These are phyloP conservation scores for Salix udensis DNA, from an alignment of 345 rosid genomes.

Conservation along the genomic window DNA sequence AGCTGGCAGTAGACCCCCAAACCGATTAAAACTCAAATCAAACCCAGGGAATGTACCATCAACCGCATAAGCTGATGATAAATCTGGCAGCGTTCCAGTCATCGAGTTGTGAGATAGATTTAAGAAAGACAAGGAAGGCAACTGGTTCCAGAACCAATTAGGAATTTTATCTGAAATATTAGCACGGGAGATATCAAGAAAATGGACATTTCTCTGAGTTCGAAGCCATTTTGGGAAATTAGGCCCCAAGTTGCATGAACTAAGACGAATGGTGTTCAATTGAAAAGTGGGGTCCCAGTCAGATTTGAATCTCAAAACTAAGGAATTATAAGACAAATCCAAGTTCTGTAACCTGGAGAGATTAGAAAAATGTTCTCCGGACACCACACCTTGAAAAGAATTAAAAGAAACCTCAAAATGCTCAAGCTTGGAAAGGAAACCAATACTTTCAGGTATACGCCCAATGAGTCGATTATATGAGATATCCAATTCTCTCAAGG, in stretches of 20 bases:
- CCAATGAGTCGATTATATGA: conserved; percentile 6
- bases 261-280: not conserved
- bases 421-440: conserved; percentile 7
- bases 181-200: conserved; percentile 24
- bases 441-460: conserved; percentile 9
- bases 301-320: conserved; percentile 12
- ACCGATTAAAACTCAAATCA: conserved; percentile 21
- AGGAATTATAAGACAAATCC: conserved; percentile 9
- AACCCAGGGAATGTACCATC: not conserved
- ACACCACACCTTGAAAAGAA: conserved; percentile 18
- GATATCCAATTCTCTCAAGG: not conserved
- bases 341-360: conserved; percentile 19
- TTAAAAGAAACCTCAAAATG: conserved; percentile 8
- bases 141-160: conserved; percentile 22
- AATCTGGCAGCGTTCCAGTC: conserved; percentile 25
- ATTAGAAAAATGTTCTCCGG: conserved; percentile 22
- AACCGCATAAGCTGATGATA: not conserved
- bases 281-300: conserved; percentile 34
- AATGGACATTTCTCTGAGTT: not conserved
- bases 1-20: conserved; percentile 21
- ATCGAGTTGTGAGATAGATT: conserved; percentile 31
- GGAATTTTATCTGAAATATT: conserved; percentile 23
- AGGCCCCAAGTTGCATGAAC: conserved; percentile 26
- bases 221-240: conserved; percentile 32
- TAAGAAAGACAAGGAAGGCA: not conserved